Conservation (phyloP, 202 grass and related monocot genomes). For the Sporobolus alterniflorus region DNA sequence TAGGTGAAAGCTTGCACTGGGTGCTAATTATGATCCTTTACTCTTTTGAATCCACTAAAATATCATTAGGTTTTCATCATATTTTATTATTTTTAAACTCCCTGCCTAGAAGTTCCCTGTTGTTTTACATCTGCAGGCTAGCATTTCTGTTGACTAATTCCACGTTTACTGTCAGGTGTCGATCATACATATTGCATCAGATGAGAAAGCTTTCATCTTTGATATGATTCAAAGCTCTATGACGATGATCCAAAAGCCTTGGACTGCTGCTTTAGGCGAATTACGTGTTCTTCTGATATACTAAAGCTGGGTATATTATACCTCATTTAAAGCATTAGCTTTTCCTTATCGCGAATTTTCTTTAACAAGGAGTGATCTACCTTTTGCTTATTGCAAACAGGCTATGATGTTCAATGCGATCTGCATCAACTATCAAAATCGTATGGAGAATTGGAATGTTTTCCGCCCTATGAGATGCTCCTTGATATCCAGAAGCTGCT, state of each 20-base stretch:
- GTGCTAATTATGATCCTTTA: conserved; percentile 14
- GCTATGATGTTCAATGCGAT: conserved; percentile 93
- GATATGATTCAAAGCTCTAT: conserved; percentile 97
- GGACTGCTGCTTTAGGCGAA: conserved; percentile 80
- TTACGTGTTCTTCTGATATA: conserved; percentile 89
- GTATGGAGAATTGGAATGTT: conserved; percentile 87
- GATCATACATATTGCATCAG: conserved; percentile 97
- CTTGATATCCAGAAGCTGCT: conserved; percentile 98
- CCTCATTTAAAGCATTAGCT: background rate
- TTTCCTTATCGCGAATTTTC: conserved; percentile 23
- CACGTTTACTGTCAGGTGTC: conserved; percentile 62
- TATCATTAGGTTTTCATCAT: conserved; percentile 1
- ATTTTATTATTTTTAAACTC: background rate
- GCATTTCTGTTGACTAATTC: conserved; percentile 4
- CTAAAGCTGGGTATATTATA: conserved; percentile 80
- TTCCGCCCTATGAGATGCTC: conserved; percentile 89
- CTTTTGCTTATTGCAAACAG: conserved; percentile 44
- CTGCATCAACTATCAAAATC: conserved; percentile 82
- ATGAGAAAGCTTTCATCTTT: conserved; percentile 93
- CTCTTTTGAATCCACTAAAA: conserved; percentile 12
- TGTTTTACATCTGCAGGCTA: background rate
- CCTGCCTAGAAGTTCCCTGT: background rate
- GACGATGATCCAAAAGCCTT: conserved; percentile 71
- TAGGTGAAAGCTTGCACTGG: background rate
- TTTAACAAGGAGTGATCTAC: conserved; percentile 8